Evolutionary conservation across 768 basidiomycete genomes (phyloP).

Genomic region (Hebeloma cylindrosporum): DNA sequence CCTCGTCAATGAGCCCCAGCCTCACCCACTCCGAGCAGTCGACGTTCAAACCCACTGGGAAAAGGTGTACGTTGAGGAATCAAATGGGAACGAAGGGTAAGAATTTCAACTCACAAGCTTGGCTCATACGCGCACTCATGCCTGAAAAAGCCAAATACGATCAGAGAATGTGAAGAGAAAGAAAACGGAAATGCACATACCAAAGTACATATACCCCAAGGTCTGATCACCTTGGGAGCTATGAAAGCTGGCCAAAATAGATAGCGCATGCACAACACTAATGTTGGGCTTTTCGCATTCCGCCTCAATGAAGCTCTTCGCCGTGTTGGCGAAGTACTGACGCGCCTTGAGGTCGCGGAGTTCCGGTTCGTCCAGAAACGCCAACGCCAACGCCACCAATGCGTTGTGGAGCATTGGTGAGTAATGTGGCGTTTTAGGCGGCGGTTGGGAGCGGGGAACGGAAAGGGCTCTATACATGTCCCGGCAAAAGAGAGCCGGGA

Average conservation of each 20-base stretch:
- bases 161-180: constrained; percentile 7
- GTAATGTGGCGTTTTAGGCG: constrained; percentile 56
- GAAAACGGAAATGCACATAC: constrained; percentile 31
- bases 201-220: constrained; percentile 48
- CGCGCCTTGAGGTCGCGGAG: constrained; percentile 43
- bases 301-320: constrained; percentile 46
- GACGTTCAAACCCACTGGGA: constrained; percentile 53
- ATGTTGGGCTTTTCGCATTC: constrained; percentile 48
- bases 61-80: constrained; percentile 2
- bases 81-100: not conserved
- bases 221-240: constrained; percentile 48
- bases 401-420: constrained; percentile 75
- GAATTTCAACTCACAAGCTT: constrained; percentile 48
- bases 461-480: constrained; percentile 46
- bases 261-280: constrained; percentile 44
- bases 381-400: constrained; percentile 46
- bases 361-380: constrained; percentile 44
- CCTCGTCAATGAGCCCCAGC: constrained; percentile 47
- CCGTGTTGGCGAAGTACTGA: constrained; percentile 40
- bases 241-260: constrained; percentile 44
- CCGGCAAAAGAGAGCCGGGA: constrained; percentile 48
- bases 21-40: constrained; percentile 60
- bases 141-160: constrained; percentile 36
- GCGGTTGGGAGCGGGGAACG: constrained; percentile 34
- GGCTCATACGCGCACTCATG: constrained; percentile 57